phyloP scores from a whole-genome alignment of 1,284 basidiomycete genomes.

The Termitomyces sp. region DNA sequence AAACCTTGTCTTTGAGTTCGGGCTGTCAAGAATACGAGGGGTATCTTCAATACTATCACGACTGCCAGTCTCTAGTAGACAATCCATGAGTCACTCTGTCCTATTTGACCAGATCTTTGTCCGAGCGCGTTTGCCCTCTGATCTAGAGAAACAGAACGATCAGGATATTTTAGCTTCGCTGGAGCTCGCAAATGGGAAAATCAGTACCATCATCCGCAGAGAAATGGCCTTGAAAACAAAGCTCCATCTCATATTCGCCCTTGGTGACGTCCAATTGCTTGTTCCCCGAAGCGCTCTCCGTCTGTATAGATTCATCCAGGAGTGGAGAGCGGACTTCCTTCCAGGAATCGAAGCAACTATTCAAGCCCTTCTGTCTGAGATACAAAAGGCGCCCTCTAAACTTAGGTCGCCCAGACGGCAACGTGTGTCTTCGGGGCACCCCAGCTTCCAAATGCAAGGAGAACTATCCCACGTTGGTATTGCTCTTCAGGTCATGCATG shows the following conservation, averaged over 20 bases:
- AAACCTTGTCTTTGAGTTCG: slow-evolving; percentile 42
- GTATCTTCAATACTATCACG: slow-evolving; percentile 28
- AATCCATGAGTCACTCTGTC: slow-evolving; percentile 44
- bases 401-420: slow-evolving; percentile 24
- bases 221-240: slow-evolving; percentile 36
- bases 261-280: slow-evolving; percentile 45
- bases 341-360: slow-evolving; percentile 63
- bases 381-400: slow-evolving; percentile 37
- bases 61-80: slow-evolving; percentile 20
- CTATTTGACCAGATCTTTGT: slow-evolving; percentile 46
- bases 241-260: slow-evolving; percentile 38
- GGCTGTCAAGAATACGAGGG: slow-evolving; percentile 35
- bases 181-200: slow-evolving; percentile 38
- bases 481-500: slow-evolving; percentile 75
- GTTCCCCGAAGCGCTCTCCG: slow-evolving; percentile 77
- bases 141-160: slow-evolving; percentile 31
- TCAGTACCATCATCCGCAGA: slow-evolving; percentile 40
- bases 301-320: slow-evolving; percentile 69
- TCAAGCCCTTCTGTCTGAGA: slow-evolving; percentile 60
- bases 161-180: slow-evolving; percentile 59
- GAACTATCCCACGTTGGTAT: slow-evolving; percentile 45
- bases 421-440: slow-evolving; percentile 20
- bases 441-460: slow-evolving; percentile 45
- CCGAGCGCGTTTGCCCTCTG: slow-evolving; percentile 49
- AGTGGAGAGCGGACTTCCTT: slow-evolving; percentile 76